Percentiles rank a stretch among this genome's conserved stretches.
phyloP scores from a whole-genome alignment of 176 grass and related monocot species.

The Neostapfia colusana region DNA sequence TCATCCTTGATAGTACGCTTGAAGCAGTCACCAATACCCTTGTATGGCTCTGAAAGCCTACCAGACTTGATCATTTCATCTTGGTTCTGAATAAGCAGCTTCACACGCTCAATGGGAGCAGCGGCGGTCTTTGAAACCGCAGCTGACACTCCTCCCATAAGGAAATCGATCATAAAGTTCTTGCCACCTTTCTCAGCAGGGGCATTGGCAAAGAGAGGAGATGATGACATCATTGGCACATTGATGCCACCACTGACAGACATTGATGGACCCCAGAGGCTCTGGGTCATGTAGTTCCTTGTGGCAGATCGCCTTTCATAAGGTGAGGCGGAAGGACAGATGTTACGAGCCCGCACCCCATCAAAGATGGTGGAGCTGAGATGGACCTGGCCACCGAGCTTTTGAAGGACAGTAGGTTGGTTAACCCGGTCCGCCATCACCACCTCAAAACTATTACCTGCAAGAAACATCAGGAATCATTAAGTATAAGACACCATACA shows the following conservation, averaged over 20 bases:
- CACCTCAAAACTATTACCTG: slow-evolving; percentile 47
- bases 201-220: slow-evolving; percentile 65
- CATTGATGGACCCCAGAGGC: slow-evolving; percentile 36
- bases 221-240: slow-evolving; percentile 41
- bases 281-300: slow-evolving; percentile 50
- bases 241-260: slow-evolving; percentile 40
- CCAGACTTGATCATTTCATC: slow-evolving; percentile 97
- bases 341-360: slow-evolving; percentile 49
- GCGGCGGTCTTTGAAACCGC: slow-evolving; percentile 94
- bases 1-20: slow-evolving; percentile 74
- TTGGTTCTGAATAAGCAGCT: slow-evolving; percentile 95
- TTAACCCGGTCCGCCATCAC: slow-evolving; percentile 64
- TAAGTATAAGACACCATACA: not conserved
- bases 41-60: slow-evolving; percentile 87
- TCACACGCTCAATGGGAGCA: slow-evolving; percentile 91
- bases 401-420: slow-evolving; percentile 67
- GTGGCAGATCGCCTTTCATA: slow-evolving; percentile 50
- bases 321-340: slow-evolving; percentile 40
- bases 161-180: slow-evolving; percentile 73
- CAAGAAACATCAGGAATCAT: not conserved
- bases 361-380: slow-evolving; percentile 65
- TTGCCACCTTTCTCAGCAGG: slow-evolving; percentile 71
- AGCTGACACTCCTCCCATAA: slow-evolving; percentile 95
- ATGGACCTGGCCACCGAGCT: slow-evolving; percentile 65
- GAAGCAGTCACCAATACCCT: slow-evolving; percentile 92